A percentile compares a stretch with the other conserved stretches of the same genome.
phyloP scores from a whole-genome alignment of 768 basidiomycete species.

The Lentinus tigrinus region DNA sequence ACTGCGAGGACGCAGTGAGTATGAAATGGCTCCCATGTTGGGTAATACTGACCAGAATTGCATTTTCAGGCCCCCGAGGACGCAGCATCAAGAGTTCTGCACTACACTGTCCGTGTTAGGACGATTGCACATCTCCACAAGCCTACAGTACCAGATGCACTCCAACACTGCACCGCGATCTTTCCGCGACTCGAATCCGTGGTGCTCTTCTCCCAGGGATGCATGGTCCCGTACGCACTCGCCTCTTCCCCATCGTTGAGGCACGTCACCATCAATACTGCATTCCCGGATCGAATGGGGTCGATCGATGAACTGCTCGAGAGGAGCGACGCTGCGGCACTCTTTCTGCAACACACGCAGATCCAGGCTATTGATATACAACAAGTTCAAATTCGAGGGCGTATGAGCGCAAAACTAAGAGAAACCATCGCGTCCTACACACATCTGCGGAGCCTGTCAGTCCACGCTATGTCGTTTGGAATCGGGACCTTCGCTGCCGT shows the following conservation, averaged over 20 bases:
- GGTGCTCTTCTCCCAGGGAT: conserved; percentile 3
- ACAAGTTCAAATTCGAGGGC: no score
- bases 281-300: background rate
- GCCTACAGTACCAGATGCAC: no score
- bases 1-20: background rate
- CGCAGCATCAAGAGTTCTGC: no score
- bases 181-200: conserved; percentile 1
- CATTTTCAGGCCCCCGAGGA: no score
- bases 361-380: no score
- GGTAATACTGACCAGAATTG: no score
- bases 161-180: background rate
- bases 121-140: background rate
- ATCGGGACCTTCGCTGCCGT: conserved; percentile 17
- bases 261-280: background rate
- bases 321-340: conserved; percentile 6
- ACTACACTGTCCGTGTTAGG: background rate
- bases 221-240: background rate
- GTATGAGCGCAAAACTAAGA: no score
- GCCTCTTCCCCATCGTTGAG: background rate
- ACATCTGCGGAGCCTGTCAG: background rate
- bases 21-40: no score
- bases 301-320: background rate
- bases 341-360: conserved; percentile 4
- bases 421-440: no score
- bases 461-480: conserved; percentile 14